phyloP scores from a whole-genome alignment of 805 yeast species.

The Tetrapisispora fleetii region DNA sequence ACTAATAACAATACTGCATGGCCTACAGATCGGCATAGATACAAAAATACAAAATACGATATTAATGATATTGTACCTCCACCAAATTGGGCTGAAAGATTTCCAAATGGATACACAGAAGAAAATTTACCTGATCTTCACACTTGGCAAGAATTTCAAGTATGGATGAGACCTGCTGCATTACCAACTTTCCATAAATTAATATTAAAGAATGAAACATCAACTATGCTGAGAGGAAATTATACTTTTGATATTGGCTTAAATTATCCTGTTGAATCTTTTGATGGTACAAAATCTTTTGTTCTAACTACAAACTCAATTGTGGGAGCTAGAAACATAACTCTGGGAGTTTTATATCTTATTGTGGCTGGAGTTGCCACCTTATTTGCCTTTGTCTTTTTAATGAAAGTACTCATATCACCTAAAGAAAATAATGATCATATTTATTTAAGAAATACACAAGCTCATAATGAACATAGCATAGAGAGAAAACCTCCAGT shows the following conservation, averaged over 20 bases:
- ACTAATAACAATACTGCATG: constrained; percentile 54
- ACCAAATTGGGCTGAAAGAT: constrained; percentile 66
- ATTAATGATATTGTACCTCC: constrained; percentile 64
- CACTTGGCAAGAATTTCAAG: constrained; percentile 60
- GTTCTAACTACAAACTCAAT: constrained; percentile 73
- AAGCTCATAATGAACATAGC: neutral
- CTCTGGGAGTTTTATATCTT: constrained; percentile 75
- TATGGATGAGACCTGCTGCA: constrained; percentile 92
- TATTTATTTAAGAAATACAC: constrained; percentile 38
- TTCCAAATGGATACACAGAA: constrained; percentile 63
- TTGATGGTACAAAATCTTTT: constrained; percentile 79
- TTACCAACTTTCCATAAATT: constrained; percentile 80
- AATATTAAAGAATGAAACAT: constrained; percentile 59
- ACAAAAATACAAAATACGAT: constrained; percentile 51
- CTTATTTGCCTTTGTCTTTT: constrained; percentile 61
- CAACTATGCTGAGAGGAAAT: constrained; percentile 49
- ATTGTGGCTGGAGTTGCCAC: constrained; percentile 75
- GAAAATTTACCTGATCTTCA: constrained; percentile 60
- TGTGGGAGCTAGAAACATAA: constrained; percentile 79
- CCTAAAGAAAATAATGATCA: constrained; percentile 78
- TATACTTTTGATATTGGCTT: constrained; percentile 59
- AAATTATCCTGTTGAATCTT: constrained; percentile 73
- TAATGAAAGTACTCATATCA: constrained; percentile 68
- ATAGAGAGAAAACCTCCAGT: constrained; percentile 4
- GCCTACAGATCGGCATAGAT: constrained; percentile 55